These are phyloP conservation scores for Austroboletus novae-zelandiae DNA, from an alignment of 1,284 basidiomycete genomes.

Conservation along the genomic window DNA sequence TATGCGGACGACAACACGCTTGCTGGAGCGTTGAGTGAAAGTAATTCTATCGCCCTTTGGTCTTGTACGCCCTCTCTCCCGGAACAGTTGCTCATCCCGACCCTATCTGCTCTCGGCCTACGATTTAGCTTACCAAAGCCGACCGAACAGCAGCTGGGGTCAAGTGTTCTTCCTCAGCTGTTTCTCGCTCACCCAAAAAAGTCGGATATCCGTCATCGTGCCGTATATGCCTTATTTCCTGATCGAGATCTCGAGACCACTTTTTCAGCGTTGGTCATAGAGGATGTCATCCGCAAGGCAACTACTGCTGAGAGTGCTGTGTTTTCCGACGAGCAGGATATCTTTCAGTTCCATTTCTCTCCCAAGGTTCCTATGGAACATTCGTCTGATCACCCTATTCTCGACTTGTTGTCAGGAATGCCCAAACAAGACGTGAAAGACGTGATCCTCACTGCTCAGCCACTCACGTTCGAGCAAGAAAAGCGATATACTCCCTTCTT, in stretches of 20 bases:
- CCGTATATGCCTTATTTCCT: slow-evolving; percentile 26
- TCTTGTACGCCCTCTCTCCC: slow-evolving; percentile 29
- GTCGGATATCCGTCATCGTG: slow-evolving; percentile 14
- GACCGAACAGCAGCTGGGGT: not conserved
- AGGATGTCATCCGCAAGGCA: slow-evolving; percentile 31
- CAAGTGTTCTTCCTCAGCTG: slow-evolving; percentile 26
- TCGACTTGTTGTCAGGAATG: slow-evolving; percentile 14
- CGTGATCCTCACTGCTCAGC: slow-evolving; percentile 45
- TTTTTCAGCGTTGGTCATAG: slow-evolving; percentile 54
- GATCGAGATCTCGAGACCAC: slow-evolving; percentile 15
- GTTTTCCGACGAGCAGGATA: slow-evolving; percentile 55
- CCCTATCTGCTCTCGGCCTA: slow-evolving; percentile 27
- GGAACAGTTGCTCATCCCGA: slow-evolving; percentile 17
- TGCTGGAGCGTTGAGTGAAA: slow-evolving; percentile 27
- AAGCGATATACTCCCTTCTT: slow-evolving; percentile 51
- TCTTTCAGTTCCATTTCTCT: slow-evolving; percentile 57
- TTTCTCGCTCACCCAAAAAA: slow-evolving; percentile 25
- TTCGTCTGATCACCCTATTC: slow-evolving; percentile 20
- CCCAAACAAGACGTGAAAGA: slow-evolving; percentile 42
- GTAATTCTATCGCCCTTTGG: slow-evolving; percentile 28
- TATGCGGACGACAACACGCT: slow-evolving; percentile 17
- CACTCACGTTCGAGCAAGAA: slow-evolving; percentile 41
- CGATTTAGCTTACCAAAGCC: slow-evolving; percentile 4
- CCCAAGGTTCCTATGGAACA: slow-evolving; percentile 29
- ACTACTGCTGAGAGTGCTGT: slow-evolving; percentile 10